Percentiles rank a stretch among this genome's conserved stretches.
phyloP scores from a whole-genome alignment of 2,329 filamentous ascomycete species.

The Aspergillus clavatus region DNA sequence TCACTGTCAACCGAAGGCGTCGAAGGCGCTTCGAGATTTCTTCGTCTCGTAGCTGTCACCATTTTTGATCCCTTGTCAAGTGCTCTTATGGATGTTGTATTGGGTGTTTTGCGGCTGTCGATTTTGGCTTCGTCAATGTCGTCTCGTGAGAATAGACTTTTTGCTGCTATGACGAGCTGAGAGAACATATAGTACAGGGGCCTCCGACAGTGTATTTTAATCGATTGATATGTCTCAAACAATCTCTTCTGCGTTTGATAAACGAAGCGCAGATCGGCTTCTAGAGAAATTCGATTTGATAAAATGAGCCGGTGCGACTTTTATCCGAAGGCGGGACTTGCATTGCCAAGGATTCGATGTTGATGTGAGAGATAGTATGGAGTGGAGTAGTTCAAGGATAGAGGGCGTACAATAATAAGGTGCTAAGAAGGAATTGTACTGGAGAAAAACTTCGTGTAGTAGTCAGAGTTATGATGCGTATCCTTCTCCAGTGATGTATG shows the following conservation, averaged over 20 bases:
- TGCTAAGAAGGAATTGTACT: no score
- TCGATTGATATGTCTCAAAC: neutral
- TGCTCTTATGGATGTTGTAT: conserved; percentile 9
- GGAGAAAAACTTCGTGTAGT: no score
- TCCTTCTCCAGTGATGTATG: no score
- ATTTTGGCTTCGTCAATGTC: conserved; percentile 20
- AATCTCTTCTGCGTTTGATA: neutral
- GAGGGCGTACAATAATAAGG: neutral
- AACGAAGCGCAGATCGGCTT: neutral
- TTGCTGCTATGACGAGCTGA: conserved; percentile 39
- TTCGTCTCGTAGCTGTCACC: conserved; percentile 32
- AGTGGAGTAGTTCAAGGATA: neutral
- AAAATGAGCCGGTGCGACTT: conserved; percentile 13
- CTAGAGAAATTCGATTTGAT: conserved; percentile 6
- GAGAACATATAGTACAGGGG: conserved; percentile 37
- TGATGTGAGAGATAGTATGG: neutral
- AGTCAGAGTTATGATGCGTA: no score
- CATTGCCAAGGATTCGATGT: neutral
- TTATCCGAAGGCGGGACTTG: conserved; percentile 14
- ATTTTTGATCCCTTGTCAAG: conserved; percentile 25
- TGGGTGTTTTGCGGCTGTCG: conserved; percentile 5
- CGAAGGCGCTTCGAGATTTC: conserved; percentile 4
- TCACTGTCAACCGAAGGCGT: neutral
- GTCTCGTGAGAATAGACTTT: conserved; percentile 36
- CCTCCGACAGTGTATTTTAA: conserved; percentile 4